Evolutionary conservation across 2,329 filamentous ascomycete species (phyloP).

Genomic region (Leptographium lundbergii): DNA sequence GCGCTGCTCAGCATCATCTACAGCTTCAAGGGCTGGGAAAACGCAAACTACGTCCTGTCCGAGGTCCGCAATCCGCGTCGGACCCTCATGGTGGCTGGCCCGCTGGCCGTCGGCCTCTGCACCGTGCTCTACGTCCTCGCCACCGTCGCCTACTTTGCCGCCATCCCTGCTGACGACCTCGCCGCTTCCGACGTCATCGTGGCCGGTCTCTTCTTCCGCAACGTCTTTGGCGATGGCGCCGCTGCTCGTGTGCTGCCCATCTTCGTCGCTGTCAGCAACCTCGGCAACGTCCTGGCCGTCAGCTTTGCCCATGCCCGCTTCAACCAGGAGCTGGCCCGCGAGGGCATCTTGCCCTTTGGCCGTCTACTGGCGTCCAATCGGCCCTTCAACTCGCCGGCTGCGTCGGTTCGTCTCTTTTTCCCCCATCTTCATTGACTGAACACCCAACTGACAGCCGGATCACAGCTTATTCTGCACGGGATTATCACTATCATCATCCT

Average conservation of each 20-base stretch:
- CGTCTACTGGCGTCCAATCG: slow-evolving; percentile 48
- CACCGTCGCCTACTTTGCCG: slow-evolving; percentile 46
- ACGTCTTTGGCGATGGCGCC: slow-evolving; percentile 31
- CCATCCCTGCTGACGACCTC: slow-evolving; percentile 42
- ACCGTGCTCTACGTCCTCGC: slow-evolving; percentile 41
- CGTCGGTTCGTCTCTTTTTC: background rate
- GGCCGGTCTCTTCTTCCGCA: slow-evolving; percentile 42
- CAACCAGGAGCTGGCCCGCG: slow-evolving; percentile 56
- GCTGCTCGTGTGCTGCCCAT: slow-evolving; percentile 34
- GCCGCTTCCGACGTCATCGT: slow-evolving; percentile 37
- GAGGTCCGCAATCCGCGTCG: slow-evolving; percentile 42
- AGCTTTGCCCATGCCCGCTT: slow-evolving; percentile 46
- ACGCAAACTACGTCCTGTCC: slow-evolving; percentile 41
- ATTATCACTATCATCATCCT: background rate
- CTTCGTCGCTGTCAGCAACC: background rate
- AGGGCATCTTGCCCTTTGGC: slow-evolving; percentile 54
- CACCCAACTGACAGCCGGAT: too few species aligned
- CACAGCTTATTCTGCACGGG: background rate
- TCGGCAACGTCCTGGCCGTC: slow-evolving; percentile 2
- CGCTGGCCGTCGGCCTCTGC: slow-evolving; percentile 38
- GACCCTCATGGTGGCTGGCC: slow-evolving; percentile 43
- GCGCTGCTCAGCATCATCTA: slow-evolving; percentile 44
- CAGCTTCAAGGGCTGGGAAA: slow-evolving; percentile 40
- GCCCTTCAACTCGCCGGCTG: background rate
- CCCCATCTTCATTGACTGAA: background rate